phyloP scores from a whole-genome alignment of 2,329 filamentous ascomycete species.

The Monosporascus sp. region DNA sequence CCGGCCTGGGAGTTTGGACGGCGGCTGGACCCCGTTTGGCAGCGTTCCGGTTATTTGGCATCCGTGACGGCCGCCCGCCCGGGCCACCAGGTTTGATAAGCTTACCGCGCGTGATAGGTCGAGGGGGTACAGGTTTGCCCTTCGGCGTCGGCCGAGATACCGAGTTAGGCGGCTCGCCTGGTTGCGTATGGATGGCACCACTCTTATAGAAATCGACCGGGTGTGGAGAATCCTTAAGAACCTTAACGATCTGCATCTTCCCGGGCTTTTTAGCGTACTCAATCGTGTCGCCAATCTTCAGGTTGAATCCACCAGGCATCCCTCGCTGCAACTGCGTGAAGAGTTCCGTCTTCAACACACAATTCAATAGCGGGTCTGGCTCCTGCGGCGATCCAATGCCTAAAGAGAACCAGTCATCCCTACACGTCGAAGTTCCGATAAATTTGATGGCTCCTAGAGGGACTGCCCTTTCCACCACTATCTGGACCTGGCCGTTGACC shows the following conservation, averaged over 20 bases:
- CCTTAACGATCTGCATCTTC: constrained; percentile 85
- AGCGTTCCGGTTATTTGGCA: constrained; percentile 45
- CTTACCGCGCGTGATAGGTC: constrained; percentile 90
- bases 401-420: constrained; percentile 96
- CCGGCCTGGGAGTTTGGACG: constrained; percentile 24
- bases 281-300: constrained; percentile 79
- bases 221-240: constrained; percentile 77
- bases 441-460: constrained; percentile 86
- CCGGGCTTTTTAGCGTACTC: constrained; percentile 98
- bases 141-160: constrained; percentile 80
- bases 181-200: constrained; percentile 78
- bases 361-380: constrained; percentile 88
- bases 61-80: constrained; percentile 70
- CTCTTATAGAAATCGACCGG: constrained; percentile 89
- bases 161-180: constrained; percentile 78
- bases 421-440: constrained; percentile 71
- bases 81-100: constrained; percentile 89
- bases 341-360: constrained; percentile 93
- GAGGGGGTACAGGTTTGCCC: constrained; percentile 77
- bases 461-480: constrained; percentile 75
- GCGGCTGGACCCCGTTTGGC: constrained; percentile 21
- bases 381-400: constrained; percentile 87
- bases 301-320: constrained; percentile 73
- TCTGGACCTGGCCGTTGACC: constrained; percentile 75
- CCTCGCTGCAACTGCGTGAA: constrained; percentile 84